Conservation (phyloP, 2,329 filamentous ascomycete species). For the Clonostachys rhizophaga region DNA sequence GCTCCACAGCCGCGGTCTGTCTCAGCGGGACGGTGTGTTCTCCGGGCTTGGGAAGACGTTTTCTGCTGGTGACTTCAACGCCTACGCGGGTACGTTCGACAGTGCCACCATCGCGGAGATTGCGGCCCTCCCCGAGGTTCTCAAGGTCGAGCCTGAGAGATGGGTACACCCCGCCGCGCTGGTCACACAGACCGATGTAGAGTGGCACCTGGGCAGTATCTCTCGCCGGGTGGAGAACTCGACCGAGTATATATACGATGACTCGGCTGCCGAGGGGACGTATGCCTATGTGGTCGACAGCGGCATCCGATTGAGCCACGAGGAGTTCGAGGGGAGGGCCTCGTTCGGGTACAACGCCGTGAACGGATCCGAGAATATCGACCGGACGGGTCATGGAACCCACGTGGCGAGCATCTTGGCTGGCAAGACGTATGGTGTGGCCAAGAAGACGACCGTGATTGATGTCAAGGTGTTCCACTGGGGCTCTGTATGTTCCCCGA, state of each 20-base stretch:
- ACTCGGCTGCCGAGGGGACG: constrained; percentile 29
- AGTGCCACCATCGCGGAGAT: too few relatives aligned
- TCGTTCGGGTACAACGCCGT: constrained; percentile 26
- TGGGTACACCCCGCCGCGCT: neutral
- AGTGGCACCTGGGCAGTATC: constrained; percentile 36
- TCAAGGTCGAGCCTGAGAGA: too few relatives aligned
- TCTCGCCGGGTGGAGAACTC: constrained; percentile 29
- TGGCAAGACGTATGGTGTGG: constrained; percentile 36
- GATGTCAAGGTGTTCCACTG: constrained; percentile 37
- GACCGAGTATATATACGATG: constrained; percentile 33
- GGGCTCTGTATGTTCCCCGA: too few relatives aligned
- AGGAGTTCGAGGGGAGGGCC: constrained; percentile 37
- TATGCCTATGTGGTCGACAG: constrained; percentile 52
- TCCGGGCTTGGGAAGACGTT: too few relatives aligned
- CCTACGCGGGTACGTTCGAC: too few relatives aligned
- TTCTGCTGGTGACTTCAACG: too few relatives aligned
- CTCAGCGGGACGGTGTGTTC: too few relatives aligned
- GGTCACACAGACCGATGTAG: constrained; percentile 19
- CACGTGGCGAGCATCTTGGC: constrained; percentile 40
- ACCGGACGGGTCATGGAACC: constrained; percentile 39
- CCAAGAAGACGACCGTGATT: constrained; percentile 34
- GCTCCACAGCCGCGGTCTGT: too few relatives aligned
- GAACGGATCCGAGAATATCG: constrained; percentile 15
- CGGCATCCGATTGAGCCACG: constrained; percentile 41
- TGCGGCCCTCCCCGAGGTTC: too few relatives aligned